These are phyloP conservation scores for Backusella mclennaniae DNA, from an alignment of 192 early-diverging fungal genomes.

Conservation along the genomic window DNA sequence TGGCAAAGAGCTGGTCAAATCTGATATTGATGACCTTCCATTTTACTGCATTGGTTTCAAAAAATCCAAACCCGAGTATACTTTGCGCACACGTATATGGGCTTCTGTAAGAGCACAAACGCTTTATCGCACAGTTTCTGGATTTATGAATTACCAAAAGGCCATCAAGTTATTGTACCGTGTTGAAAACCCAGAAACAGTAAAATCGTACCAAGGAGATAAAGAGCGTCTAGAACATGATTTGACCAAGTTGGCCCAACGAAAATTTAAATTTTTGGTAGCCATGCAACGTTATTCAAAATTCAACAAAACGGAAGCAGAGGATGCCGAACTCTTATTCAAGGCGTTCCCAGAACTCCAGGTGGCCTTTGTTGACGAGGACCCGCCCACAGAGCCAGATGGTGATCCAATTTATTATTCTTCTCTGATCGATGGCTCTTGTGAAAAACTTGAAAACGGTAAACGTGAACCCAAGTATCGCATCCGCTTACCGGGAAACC, in stretches of 20 bases:
- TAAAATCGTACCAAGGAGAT: conserved; percentile 61
- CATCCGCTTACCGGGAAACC: conserved; percentile 77
- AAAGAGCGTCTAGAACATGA: conserved; percentile 69
- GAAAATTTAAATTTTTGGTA: conserved; percentile 85
- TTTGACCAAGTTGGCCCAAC: conserved; percentile 60
- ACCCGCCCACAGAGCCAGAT: conserved; percentile 57
- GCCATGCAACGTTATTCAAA: conserved; percentile 83
- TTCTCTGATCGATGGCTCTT: conserved; percentile 78
- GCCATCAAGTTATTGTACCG: conserved; percentile 79
- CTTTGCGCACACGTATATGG: conserved; percentile 85
- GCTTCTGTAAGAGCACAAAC: conserved; percentile 85
- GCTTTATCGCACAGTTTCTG: conserved; percentile 81
- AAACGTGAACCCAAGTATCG: conserved; percentile 75
- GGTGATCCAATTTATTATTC: conserved; percentile 54
- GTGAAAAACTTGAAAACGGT: conserved; percentile 65
- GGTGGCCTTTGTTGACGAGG: conserved; percentile 79
- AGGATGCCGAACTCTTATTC: conserved; percentile 74
- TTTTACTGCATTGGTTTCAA: conserved; percentile 85
- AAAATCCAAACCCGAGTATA: conserved; percentile 77
- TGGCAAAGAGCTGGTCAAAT: conserved; percentile 56
- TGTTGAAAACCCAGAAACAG: conserved; percentile 78
- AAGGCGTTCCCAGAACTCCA: conserved; percentile 75
- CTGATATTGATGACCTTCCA: conserved; percentile 75
- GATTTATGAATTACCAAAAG: conserved; percentile 87
- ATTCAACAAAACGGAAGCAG: conserved; percentile 75